A percentile compares a stretch with the other conserved stretches of the same genome.
These are phyloP conservation scores for Eutypella sp. DNA, from an alignment of 2,329 filamentous ascomycete genomes.

Conservation along the genomic window DNA sequence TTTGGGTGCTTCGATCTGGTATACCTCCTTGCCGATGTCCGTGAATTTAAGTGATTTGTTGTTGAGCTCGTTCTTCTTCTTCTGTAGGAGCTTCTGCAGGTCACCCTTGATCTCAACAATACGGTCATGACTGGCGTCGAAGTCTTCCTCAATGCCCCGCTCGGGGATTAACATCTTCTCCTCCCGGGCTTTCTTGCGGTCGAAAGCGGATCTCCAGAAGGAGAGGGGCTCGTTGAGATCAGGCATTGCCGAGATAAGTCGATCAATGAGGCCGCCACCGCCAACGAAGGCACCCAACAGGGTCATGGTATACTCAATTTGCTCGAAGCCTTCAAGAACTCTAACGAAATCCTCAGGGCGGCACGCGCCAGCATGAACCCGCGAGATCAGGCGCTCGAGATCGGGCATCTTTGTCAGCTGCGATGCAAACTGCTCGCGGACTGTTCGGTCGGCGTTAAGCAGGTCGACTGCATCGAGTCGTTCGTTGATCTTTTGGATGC, in stretches of 20 bases:
- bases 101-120: constrained; percentile 73
- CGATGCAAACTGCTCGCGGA: constrained; percentile 82
- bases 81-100: constrained; percentile 65
- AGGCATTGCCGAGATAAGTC: constrained; percentile 81
- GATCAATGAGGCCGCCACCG: constrained; percentile 78
- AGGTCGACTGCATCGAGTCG: constrained; percentile 87
- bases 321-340: constrained; percentile 93
- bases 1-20: constrained; percentile 90
- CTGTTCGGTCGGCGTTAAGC: constrained; percentile 73
- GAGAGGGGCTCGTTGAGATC: constrained; percentile 68
- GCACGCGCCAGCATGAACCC: constrained; percentile 88
- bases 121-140: constrained; percentile 73
- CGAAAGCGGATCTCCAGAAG: constrained; percentile 90
- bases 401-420: constrained; percentile 91
- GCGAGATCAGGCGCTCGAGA: constrained; percentile 86
- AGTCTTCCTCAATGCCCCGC: constrained; percentile 83
- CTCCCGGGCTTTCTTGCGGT: constrained; percentile 72
- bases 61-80: constrained; percentile 68
- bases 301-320: constrained; percentile 91
- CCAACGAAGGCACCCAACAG: constrained; percentile 68
- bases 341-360: constrained; percentile 87
- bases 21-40: constrained; percentile 94
- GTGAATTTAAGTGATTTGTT: constrained; percentile 69
- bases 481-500: constrained; percentile 84
- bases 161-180: constrained; percentile 81